Base-by-base conservation (phyloP, 495 filamentous ascomycete species). In the Annulohypoxylon moriforme region DNA sequence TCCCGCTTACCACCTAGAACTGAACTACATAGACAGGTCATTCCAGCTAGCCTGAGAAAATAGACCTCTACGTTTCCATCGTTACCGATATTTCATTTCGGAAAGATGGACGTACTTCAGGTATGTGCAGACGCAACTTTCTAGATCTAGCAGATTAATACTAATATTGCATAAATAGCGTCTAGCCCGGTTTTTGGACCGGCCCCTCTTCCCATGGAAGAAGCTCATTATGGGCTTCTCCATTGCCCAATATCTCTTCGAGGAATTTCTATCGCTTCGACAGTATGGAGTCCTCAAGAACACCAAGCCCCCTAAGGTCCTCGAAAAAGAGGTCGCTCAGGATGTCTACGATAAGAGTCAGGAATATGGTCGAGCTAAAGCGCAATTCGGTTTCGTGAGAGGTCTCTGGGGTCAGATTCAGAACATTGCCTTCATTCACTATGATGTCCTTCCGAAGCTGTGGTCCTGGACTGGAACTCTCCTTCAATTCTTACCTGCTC, bases 121-220 rank as follows among this genome's bases (percentile, higher is more conserved):
- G 86, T 85, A 80, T 36, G 72, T 38, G n/a, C 33, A 24, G 11
- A 25, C 4, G 52, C 36, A 9, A 22, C 22, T 42, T 8, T 47
- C 2, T 42, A n/a, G 0, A 55, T n/a, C 13, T 29, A 33, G 16
- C 5, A 42, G 42, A 29, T 40, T 40, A 14, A 40, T 63, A 33
- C 13, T 64, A 52, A 69, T 36, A 34, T 38, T 9, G 46, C 13
- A 44, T 47, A 25, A 69, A 69, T 78, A 97, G 95, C 91, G 93
- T 84, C 89, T 98, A 64, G 92, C 93, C 73, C 87, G 88, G 80
- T 88, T 90, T 77, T 90, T 98, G 52, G 96, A 99, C 85, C 89
- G 92, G 73, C 95, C 96, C 59, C 83, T 91, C 71, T 96, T 98
- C 83, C 95, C 96, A 59, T 99, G 96, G 96, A 99, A 98, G 90